Evolutionary conservation across 1,284 basidiomycete genomes (phyloP).

Genomic region (Trichosporon faecale): DNA sequence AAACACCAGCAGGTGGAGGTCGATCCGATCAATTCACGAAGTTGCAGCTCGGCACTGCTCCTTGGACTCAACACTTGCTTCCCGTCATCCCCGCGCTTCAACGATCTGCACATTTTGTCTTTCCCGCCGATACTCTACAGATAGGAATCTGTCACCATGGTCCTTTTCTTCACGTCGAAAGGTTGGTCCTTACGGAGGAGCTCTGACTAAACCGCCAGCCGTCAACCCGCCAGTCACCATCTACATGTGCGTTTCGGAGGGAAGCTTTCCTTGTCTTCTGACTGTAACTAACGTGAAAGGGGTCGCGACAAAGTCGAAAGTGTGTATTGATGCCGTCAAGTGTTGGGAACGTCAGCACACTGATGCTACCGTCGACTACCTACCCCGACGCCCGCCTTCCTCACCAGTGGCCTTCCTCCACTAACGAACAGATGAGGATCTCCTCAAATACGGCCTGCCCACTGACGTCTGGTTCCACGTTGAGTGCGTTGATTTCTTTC

Average conservation of each 20-base stretch:
- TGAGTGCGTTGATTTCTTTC: conserved; percentile 43
- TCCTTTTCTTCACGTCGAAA: conserved; percentile 54
- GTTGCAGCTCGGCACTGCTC: background rate
- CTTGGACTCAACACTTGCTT: background rate
- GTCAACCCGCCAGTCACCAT: conserved; percentile 67
- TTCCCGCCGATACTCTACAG: no score
- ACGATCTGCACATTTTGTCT: background rate
- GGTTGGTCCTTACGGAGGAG: conserved; percentile 39
- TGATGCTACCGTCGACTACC: background rate
- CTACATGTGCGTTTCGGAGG: conserved; percentile 61
- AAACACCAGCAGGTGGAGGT: conserved; percentile 11
- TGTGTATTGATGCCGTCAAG: conserved; percentile 52
- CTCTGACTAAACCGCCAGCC: conserved; percentile 32
- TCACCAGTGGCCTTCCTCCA: background rate
- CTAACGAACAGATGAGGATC: conserved; percentile 71
- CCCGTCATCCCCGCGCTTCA: background rate
- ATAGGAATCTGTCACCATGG: background rate
- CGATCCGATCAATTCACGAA: background rate
- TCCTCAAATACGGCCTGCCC: conserved; percentile 79
- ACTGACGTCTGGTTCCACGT: conserved; percentile 61
- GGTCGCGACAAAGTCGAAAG: conserved; percentile 96
- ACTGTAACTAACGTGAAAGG: conserved; percentile 44
- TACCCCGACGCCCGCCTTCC: background rate
- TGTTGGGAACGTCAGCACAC: background rate
- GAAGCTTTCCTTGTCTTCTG: background rate